Base-by-base conservation (phyloP, 495 filamentous ascomycete genomes). In the Tricharina praecox region DNA sequence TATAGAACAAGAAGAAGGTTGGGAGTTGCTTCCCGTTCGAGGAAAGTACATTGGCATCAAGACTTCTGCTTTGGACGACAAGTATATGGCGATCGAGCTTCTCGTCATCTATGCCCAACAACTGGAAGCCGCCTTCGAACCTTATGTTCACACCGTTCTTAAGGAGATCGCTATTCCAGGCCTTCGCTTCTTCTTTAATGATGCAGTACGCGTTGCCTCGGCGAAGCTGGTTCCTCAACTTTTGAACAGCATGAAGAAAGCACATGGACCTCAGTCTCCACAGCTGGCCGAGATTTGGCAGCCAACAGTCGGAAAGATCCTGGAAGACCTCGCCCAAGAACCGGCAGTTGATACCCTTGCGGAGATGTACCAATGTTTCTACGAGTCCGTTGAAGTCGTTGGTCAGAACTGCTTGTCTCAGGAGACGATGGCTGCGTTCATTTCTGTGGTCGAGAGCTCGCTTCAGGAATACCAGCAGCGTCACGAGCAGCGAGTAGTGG, bases 321-420 rank as follows among this genome's bases (percentile, higher is more conserved):
- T 96, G 23, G 92, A 95, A 62, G 87, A 95, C 2, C 72, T 99
- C n/a, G 83, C 75, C 49, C 43, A 47, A 15, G 92, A 99, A 65
- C 88, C 92, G 5, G 85, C 86, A 0, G 82, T 99, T 37, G 92
- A 99, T 53, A 93, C 88, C 0, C 74, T 99, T 16, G 88, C 92
- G 9, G 92, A 96, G 67, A 93, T 99, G 84, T 99, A 95, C 62
- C 88, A 96, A 64, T 96, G 90, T 71, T 96, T 96, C 70, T 99
- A 99, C 63, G 92, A 99, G 64, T 93, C 83, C 4, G 82, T 99
- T 15, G 90, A 95, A 65, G 84, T 94, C 4, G 75, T 94, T 50
- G 88, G 86, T 48, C 79, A 81, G 64, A 73, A 81, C 53, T 86
- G 78, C 59, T 72, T 99, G 11, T 82, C 68, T 20, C 68, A 69